phyloP scores from a whole-genome alignment of 1,284 basidiomycete genomes.

The Ustilago hordei region DNA sequence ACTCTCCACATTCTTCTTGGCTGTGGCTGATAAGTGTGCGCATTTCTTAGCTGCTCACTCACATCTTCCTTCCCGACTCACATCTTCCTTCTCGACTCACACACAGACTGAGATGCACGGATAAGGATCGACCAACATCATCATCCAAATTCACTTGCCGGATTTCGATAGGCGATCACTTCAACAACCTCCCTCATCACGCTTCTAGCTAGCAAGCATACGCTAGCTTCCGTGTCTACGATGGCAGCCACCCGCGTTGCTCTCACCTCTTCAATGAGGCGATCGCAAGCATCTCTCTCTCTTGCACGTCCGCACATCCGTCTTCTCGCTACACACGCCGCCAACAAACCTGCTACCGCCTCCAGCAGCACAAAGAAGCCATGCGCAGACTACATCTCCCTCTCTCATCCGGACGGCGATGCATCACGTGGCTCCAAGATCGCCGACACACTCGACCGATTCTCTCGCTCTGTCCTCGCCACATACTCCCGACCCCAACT shows the following conservation, averaged over 20 bases:
- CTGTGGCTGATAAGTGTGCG: slow-evolving; percentile 1
- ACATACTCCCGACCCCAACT: slow-evolving; percentile 67
- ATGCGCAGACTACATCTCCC: slow-evolving; percentile 58
- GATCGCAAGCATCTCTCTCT: slow-evolving; percentile 18
- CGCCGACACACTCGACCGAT: slow-evolving; percentile 55
- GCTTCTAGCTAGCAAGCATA: background rate
- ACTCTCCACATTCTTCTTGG: slow-evolving; percentile 11
- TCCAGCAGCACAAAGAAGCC: slow-evolving; percentile 38
- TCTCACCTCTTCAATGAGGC: slow-evolving; percentile 22
- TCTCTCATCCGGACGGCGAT: slow-evolving; percentile 64
- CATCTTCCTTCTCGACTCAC: slow-evolving; percentile 3
- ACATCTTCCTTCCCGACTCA: slow-evolving; percentile 1
- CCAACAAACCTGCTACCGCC: slow-evolving; percentile 4
- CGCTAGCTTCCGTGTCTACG: background rate
- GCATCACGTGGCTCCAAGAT: slow-evolving; percentile 46
- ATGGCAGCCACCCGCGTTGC: slow-evolving; percentile 38
- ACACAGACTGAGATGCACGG: background rate
- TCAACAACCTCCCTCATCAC: background rate
- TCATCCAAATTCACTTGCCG: background rate
- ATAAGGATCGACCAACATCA: background rate
- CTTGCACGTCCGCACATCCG: slow-evolving; percentile 24
- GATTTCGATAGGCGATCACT: too few species aligned
- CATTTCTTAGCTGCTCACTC: slow-evolving; percentile 6
- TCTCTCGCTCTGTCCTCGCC: slow-evolving; percentile 63
- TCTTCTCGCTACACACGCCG: slow-evolving; percentile 41